Conservation (phyloP, 2,329 filamentous ascomycete genomes). For the Dendrostoma leiphaemia region DNA sequence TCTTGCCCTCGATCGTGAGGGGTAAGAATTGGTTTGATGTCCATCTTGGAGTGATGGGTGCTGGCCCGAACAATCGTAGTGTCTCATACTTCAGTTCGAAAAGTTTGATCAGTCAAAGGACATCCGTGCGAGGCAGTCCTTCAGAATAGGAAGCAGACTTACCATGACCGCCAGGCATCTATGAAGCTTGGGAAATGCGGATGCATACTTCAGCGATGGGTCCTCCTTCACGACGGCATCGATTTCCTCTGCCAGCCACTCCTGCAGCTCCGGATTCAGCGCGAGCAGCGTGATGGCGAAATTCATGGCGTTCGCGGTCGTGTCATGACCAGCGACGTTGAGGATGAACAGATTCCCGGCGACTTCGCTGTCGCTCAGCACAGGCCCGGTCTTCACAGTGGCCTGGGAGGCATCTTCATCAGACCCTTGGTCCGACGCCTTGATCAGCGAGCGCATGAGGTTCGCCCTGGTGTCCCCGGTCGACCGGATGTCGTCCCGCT, state of each 20-base stretch:
- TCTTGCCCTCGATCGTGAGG: conserved; percentile 1
- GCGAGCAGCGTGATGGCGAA: conserved; percentile 43
- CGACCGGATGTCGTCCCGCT: neutral
- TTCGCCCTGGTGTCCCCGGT: neutral
- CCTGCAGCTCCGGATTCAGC: conserved; percentile 30
- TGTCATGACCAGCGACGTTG: conserved; percentile 29
- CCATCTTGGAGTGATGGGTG: neutral
- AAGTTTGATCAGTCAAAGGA: neutral
- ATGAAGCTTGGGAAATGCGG: conserved; percentile 9
- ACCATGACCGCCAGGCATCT: conserved; percentile 15
- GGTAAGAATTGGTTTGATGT: neutral
- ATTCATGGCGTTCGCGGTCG: conserved; percentile 30
- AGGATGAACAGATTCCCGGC: conserved; percentile 28
- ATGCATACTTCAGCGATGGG: conserved; percentile 5
- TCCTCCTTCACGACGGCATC: neutral
- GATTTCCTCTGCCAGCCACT: conserved; percentile 28
- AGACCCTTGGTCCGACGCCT: neutral
- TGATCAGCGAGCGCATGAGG: conserved; percentile 3
- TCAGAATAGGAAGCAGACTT: neutral
- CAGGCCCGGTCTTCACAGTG: neutral
- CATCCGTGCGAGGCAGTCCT: too few species aligned
- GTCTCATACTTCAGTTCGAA: conserved; percentile 7
- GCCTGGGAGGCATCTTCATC: neutral
- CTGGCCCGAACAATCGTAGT: conserved; percentile 9
- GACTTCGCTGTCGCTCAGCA: conserved; percentile 19